These are phyloP conservation scores for Psilocybe tampanensis DNA, from an alignment of 768 basidiomycete species.

Conservation along the genomic window DNA sequence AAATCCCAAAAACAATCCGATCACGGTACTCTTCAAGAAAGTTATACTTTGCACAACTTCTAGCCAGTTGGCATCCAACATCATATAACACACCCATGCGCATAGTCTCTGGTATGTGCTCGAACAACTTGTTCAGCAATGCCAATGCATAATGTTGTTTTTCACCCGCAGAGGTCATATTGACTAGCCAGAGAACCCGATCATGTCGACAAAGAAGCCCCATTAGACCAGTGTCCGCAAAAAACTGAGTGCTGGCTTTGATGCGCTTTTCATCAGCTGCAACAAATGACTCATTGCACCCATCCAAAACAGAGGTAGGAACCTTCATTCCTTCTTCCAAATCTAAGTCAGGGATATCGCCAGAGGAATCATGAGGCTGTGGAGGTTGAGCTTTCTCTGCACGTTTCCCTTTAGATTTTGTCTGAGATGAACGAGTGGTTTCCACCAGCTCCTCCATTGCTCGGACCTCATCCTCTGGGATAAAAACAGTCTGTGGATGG, in stretches of 20 bases:
- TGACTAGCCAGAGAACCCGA: conserved; percentile 33
- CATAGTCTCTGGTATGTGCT: conserved; percentile 28
- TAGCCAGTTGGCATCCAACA: conserved; percentile 38
- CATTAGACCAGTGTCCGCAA: conserved; percentile 38
- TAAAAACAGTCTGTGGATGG: conserved; percentile 24
- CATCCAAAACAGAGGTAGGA: conserved; percentile 32
- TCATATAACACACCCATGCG: conserved; percentile 33
- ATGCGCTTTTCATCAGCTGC: conserved; percentile 27
- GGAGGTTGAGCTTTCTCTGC: neutral
- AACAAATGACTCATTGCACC: conserved; percentile 31
- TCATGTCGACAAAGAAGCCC: conserved; percentile 39
- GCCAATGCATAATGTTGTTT: conserved; percentile 33
- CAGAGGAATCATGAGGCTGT: no score
- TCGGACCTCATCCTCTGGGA: conserved; percentile 19
- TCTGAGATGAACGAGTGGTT: neutral
- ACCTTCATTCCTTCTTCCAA: conserved; percentile 27
- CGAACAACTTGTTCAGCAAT: conserved; percentile 32
- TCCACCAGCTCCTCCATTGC: conserved; percentile 22
- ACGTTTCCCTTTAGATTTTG: conserved; percentile 6
- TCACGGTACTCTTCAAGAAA: conserved; percentile 25
- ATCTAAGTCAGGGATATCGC: no score
- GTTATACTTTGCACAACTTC: conserved; percentile 25
- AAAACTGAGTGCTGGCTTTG: conserved; percentile 31
- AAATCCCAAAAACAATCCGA: conserved; percentile 29
- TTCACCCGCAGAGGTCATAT: conserved; percentile 37